Evolutionary conservation across 1,139 yeast genomes (phyloP).

Genomic region (Arxiozyma slooffiae): DNA sequence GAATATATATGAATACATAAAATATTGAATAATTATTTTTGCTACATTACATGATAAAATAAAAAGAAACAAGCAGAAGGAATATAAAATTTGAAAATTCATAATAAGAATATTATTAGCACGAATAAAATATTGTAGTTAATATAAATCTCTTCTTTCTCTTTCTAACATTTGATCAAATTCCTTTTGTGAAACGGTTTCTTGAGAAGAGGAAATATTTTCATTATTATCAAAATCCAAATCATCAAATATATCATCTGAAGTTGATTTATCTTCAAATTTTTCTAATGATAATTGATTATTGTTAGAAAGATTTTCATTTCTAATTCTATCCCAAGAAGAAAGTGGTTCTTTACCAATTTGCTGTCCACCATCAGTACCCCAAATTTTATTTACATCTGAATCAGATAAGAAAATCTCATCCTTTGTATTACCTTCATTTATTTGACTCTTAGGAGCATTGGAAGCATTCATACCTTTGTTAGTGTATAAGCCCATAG

Average conservation of each 20-base stretch:
- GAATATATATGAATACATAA: background rate
- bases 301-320: background rate
- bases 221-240: background rate
- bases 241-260: background rate
- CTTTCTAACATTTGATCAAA: constrained; percentile 17
- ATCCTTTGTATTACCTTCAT: background rate
- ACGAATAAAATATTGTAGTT: background rate
- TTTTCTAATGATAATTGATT: background rate
- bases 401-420: background rate
- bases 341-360: constrained; percentile 1
- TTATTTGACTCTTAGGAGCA: background rate
- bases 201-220: background rate
- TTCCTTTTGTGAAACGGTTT: constrained; percentile 11
- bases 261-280: constrained; percentile 9
- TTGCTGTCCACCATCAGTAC: background rate
- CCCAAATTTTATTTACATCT: background rate
- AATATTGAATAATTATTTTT: no score
- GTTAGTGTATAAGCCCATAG: constrained; percentile 30
- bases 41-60: background rate
- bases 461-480: background rate
- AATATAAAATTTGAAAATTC: no score
- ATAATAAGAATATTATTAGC: background rate
- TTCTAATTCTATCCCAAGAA: constrained; percentile 24
- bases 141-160: constrained; percentile 12
- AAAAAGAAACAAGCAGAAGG: background rate